Base-by-base conservation (phyloP, 352 stramenopile species). In the Globisporangium orthogonon region DNA sequence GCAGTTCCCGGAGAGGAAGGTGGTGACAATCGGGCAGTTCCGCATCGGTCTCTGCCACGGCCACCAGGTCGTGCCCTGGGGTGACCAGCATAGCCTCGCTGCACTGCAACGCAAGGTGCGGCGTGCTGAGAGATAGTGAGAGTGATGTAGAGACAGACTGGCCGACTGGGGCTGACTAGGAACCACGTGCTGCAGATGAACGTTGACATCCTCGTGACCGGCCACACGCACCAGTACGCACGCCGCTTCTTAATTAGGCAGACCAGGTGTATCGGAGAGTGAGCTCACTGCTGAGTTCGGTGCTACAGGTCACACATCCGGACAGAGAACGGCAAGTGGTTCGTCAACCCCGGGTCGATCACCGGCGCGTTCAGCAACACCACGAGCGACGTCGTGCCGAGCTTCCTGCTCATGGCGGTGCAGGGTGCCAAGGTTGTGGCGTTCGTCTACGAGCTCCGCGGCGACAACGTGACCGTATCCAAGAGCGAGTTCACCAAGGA, bases 361-460 rank as follows among this genome's bases (percentile, higher is more conserved):
- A 99, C 96, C 0, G 97, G 97, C 44, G 95, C 96, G 1, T 98
- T 97, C 70, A 96, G 83, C 30, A 84, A 86, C 45, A 70, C 83
- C 23, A 64, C 74, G 1, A 83, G 69, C 59, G 73, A 94, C 40
- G 76, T 96, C 11, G 83, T 81, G 37, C 96, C 97, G 23, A 98
- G 94, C 47, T 99, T 99, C 62, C 97, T 99, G 67, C 84, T 99
- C 55, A 90, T 99, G 70, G 97, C 96, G n/a, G 84, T 99, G 50
- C 96, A 99, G 65, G 96, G 92, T 1, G 63, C 61, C 41, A 98
- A 98, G 67, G 87, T 98, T 40, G 95, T 99, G 3, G 96, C 91
- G 44, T 99, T 99, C 70, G 83, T 99, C 1, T 99, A 99, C 70
- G 89, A 98, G 65, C 77, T 97, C 54, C 87, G 89, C 50, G 73